phyloP scores from a whole-genome alignment of 306 rosid species.

The Cucurbita ficifolia region DNA sequence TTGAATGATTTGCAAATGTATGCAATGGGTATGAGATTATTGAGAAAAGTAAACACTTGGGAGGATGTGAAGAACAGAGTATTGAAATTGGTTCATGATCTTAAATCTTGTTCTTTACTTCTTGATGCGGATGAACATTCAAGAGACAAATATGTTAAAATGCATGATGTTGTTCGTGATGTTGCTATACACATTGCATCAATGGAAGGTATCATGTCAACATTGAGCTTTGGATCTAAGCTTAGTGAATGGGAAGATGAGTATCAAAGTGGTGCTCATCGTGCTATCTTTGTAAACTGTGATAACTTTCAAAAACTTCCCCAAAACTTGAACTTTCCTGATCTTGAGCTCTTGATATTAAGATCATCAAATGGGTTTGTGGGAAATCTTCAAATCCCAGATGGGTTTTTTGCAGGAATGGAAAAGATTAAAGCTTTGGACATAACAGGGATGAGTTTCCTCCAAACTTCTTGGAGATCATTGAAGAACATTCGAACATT shows the following conservation, averaged over 20 bases:
- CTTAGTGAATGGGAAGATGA: background rate
- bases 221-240: background rate
- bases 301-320: background rate
- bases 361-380: background rate
- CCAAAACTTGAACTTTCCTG: background rate
- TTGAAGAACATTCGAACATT: background rate
- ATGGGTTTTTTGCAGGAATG: background rate
- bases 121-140: background rate
- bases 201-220: background rate
- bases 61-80: background rate
- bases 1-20: background rate
- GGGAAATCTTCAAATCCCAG: background rate
- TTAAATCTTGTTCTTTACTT: constrained; percentile 7
- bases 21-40: background rate
- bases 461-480: background rate
- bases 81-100: background rate
- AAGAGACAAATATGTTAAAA: background rate
- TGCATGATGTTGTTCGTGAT: constrained; percentile 18
- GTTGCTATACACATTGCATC: background rate
- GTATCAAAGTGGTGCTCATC: background rate
- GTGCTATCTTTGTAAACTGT: background rate
- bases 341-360: background rate
- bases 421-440: background rate
- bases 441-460: background rate
- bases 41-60: background rate